phyloP scores from a whole-genome alignment of 2,329 filamentous ascomycete species.

The Venturia effusa region DNA sequence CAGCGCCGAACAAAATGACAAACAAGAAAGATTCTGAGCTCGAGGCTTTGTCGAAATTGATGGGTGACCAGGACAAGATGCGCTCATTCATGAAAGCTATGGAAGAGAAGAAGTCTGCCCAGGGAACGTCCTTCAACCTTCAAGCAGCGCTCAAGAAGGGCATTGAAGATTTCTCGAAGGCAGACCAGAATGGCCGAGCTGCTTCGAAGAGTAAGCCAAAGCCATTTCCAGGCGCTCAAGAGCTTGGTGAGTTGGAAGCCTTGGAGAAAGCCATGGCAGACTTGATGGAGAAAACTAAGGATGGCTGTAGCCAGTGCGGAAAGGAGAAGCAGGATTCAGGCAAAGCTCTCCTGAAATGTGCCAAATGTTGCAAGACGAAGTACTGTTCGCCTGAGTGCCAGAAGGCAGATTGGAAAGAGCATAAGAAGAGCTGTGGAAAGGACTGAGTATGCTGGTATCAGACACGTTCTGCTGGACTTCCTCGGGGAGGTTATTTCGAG shows the following conservation, averaged over 20 bases:
- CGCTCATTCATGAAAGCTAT: background rate
- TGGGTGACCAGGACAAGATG: background rate
- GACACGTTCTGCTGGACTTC: background rate
- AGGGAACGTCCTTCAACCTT: background rate
- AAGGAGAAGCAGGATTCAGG: slow-evolving; percentile 14
- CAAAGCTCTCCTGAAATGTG: slow-evolving; percentile 33
- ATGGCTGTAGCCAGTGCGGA: slow-evolving; percentile 13
- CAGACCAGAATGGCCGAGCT: slow-evolving; percentile 1
- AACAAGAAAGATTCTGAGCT: slow-evolving; percentile 6
- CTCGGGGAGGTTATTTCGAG: background rate
- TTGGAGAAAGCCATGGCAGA: background rate
- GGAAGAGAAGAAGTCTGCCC: background rate
- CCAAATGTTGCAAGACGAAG: slow-evolving; percentile 31
- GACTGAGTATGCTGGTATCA: background rate
- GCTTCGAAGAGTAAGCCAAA: slow-evolving; percentile 9
- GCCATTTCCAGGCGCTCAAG: background rate
- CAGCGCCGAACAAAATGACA: slow-evolving; percentile 7
- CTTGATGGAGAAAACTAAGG: background rate
- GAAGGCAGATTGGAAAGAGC: slow-evolving; percentile 42
- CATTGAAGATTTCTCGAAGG: background rate
- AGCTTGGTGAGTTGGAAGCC: background rate
- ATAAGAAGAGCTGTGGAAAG: slow-evolving; percentile 25
- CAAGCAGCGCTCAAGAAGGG: background rate
- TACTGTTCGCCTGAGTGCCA: slow-evolving; percentile 47
- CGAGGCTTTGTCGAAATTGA: background rate